These are phyloP conservation scores for Boechera stricta DNA, from an alignment of 345 rosid species.

Conservation along the genomic window DNA sequence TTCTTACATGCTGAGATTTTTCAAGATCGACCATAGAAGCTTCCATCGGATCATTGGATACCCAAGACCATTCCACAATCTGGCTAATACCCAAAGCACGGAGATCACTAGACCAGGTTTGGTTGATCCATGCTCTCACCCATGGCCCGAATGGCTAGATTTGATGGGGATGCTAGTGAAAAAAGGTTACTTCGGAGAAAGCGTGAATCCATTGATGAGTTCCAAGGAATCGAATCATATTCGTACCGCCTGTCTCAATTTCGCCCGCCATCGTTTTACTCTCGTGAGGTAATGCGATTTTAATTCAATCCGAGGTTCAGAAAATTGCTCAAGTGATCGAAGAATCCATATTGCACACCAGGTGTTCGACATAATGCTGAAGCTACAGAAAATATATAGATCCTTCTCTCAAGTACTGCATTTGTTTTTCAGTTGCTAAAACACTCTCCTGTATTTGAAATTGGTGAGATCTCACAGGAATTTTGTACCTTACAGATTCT, in stretches of 20 bases:
- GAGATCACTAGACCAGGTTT: constrained; percentile 37
- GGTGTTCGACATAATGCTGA: constrained; percentile 22
- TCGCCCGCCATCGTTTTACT: constrained; percentile 66
- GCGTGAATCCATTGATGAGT: constrained; percentile 56
- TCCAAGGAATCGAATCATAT: constrained; percentile 61
- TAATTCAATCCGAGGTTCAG: neutral
- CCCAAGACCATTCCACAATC: constrained; percentile 38
- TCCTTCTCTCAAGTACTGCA: neutral
- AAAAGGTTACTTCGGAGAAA: constrained; percentile 63
- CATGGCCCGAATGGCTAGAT: constrained; percentile 86
- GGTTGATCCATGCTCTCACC: constrained; percentile 56
- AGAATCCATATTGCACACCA: constrained; percentile 24
- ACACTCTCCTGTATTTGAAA: neutral
- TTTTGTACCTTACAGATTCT: constrained; percentile 50
- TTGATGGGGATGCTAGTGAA: constrained; percentile 65
- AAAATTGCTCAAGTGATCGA: neutral
- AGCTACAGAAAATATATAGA: neutral
- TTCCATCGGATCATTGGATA: constrained; percentile 28
- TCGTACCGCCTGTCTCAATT: constrained; percentile 84
- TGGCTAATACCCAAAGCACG: constrained; percentile 36
- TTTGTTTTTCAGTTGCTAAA: neutral
- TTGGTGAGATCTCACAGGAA: neutral
- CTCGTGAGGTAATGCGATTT: constrained; percentile 62
- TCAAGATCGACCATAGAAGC: constrained; percentile 34
- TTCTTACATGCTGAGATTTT: constrained; percentile 40